Percentiles rank a stretch among this genome's conserved stretches.
Conservation (phyloP, 768 basidiomycete species). For the Mycena rebaudengoi region DNA sequence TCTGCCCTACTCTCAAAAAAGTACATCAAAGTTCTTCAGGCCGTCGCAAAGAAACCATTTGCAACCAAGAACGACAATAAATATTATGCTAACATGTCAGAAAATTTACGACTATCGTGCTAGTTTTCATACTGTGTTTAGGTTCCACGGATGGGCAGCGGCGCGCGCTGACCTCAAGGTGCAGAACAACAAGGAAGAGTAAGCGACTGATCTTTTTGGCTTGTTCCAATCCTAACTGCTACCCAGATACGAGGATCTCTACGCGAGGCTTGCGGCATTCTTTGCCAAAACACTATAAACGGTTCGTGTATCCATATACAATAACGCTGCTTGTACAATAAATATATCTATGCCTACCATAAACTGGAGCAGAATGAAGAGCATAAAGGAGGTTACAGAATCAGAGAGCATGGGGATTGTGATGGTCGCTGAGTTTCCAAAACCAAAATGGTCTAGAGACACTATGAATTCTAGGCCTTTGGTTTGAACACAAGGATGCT, state of each 20-base stretch:
- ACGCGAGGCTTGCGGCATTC: constrained; percentile 33
- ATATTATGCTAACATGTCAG: constrained; percentile 58
- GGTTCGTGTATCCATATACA: neutral
- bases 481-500: constrained; percentile 21
- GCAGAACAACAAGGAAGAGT: constrained; percentile 66
- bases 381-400: neutral
- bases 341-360: neutral
- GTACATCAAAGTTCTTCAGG: constrained; percentile 53
- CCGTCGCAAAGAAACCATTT: constrained; percentile 59
- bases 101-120: constrained; percentile 22
- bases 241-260: constrained; percentile 61
- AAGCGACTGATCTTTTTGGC: constrained; percentile 20
- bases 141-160: constrained; percentile 71
- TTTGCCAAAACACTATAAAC: constrained; percentile 14
- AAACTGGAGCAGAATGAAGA: neutral
- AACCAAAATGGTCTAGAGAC: constrained; percentile 9
- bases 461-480: neutral
- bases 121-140: constrained; percentile 25
- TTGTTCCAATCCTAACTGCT: neutral
- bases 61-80: constrained; percentile 58
- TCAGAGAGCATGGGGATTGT: neutral
- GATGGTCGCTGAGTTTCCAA: constrained; percentile 10
- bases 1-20: neutral
- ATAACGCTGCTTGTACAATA: neutral
- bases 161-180: constrained; percentile 66